Base-by-base conservation (phyloP, 1,139 yeast species). In the Saccharomyces hybrid region DNA sequence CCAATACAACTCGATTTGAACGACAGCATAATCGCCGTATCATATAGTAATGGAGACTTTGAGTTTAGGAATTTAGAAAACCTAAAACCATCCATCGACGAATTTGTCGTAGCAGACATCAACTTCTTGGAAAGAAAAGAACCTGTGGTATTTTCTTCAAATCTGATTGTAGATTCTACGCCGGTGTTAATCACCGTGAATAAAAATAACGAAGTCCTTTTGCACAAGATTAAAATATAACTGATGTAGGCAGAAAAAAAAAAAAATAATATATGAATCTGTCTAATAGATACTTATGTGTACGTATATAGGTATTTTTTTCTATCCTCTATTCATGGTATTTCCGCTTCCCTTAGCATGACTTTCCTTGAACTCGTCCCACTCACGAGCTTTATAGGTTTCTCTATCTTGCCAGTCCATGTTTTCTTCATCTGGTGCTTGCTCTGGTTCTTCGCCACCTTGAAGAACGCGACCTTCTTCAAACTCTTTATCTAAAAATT, bases 351-450 rank as follows among this genome's bases (percentile, higher is more conserved):
- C 96, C 68, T 82, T 84, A 0, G 93, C 88, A 67, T 90, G 83
- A 5, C 82, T 83, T 61, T 93, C 99, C 51, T 83, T 84, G 77
- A 95, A 93, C 59, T 87, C 95, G 70, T 93, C 98, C 97, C 98
- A 93, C 52, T 79, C 78, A 59, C 99, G 77, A 55, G 85, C 82
- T 64, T 83, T 79, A 60, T 81, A 80, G 0, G 88, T 83, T 59
- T 80, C 80, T 34, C 66, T 66, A 59, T 83, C 85, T 26, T 73
- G 76, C 59, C 72, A 76, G 14, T 71, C 75, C 27, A 70, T 64
- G 57, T 79, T 73, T 54, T 81, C 85, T 52, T 78, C 82, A 56
- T 81, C 82, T 31, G 71, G 61, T 56, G 77, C 81, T 27, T 75
- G 77, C 29, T 74, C 60, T 2, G 68, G 65, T 29, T 68, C 69